phyloP scores from a whole-genome alignment of 164 flowering plant genomes.

The Cinnamomum chago region DNA sequence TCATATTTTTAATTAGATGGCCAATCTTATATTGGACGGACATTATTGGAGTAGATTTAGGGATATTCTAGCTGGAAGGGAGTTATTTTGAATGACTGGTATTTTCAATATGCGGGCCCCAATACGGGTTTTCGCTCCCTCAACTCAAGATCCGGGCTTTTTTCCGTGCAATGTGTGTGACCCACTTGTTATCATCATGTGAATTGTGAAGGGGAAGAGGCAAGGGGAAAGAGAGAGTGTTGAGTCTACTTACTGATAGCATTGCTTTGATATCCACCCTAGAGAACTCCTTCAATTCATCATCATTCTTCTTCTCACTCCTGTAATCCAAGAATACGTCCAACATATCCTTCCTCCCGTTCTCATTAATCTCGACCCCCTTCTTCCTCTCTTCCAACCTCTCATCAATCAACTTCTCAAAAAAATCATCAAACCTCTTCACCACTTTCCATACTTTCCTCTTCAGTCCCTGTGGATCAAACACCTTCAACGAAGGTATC shows the following conservation, averaged over 20 bases:
- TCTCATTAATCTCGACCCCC: conserved; percentile 21
- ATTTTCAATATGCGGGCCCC: too few relatives aligned
- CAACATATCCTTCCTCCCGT: conserved; percentile 29
- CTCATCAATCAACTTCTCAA: conserved; percentile 28
- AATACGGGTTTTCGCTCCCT: too few relatives aligned
- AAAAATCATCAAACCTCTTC: conserved; percentile 29
- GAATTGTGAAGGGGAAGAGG: too few relatives aligned
- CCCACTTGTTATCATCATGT: too few relatives aligned
- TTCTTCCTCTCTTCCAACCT: conserved; percentile 27
- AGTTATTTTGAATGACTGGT: too few relatives aligned
- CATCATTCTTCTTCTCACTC: conserved; percentile 27
- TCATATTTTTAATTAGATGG: too few relatives aligned
- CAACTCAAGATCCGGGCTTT: too few relatives aligned
- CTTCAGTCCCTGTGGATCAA: conserved; percentile 32
- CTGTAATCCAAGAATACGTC: conserved; percentile 31
- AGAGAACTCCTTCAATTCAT: conserved; percentile 24
- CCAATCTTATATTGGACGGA: too few relatives aligned
- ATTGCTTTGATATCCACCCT: conserved; percentile 33
- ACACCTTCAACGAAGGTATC: conserved; percentile 22
- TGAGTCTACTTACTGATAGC: conserved; percentile 20
- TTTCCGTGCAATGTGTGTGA: too few relatives aligned
- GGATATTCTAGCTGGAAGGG: too few relatives aligned
- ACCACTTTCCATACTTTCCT: conserved; percentile 24
- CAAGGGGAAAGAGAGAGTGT: too few relatives aligned
- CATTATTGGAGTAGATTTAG: too few relatives aligned